Evolutionary conservation across 306 rosid genomes (phyloP).

Genomic region (Cicer cuneatum): DNA sequence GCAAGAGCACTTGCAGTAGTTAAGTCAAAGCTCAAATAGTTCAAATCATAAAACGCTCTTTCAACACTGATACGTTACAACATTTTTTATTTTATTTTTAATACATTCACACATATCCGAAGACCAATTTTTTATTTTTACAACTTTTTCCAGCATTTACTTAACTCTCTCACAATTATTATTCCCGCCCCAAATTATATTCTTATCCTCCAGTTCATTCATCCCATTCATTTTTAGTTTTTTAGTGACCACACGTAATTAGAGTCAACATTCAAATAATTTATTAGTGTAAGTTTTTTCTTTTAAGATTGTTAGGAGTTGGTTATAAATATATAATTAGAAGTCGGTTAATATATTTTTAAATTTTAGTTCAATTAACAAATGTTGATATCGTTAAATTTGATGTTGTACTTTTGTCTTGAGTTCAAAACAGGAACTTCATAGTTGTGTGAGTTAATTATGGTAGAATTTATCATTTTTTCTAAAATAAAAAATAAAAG

Average conservation of each 20-base stretch:
- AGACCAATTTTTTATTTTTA: background rate
- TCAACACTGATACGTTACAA: background rate
- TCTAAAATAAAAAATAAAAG: no score
- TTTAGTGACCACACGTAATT: constrained; percentile 10
- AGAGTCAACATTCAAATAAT: constrained; percentile 42
- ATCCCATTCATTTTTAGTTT: background rate
- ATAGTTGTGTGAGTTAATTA: no score
- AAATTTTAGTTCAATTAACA: no score
- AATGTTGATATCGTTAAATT: no score
- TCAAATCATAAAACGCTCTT: constrained; percentile 34
- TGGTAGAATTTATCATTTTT: no score
- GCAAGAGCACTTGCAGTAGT: constrained; percentile 6
- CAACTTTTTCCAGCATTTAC: background rate
- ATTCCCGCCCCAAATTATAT: constrained; percentile 20
- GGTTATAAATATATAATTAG: no score
- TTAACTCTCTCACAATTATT: background rate
- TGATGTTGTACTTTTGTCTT: no score
- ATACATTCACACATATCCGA: background rate
- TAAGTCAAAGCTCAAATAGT: background rate
- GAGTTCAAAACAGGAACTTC: no score
- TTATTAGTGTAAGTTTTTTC: no score
- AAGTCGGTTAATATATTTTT: no score
- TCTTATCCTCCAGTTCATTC: background rate
- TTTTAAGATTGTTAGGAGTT: no score
- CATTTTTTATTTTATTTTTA: background rate